Evolutionary conservation across 768 basidiomycete species (phyloP).

Genomic region (Hygrocybe punicea): DNA sequence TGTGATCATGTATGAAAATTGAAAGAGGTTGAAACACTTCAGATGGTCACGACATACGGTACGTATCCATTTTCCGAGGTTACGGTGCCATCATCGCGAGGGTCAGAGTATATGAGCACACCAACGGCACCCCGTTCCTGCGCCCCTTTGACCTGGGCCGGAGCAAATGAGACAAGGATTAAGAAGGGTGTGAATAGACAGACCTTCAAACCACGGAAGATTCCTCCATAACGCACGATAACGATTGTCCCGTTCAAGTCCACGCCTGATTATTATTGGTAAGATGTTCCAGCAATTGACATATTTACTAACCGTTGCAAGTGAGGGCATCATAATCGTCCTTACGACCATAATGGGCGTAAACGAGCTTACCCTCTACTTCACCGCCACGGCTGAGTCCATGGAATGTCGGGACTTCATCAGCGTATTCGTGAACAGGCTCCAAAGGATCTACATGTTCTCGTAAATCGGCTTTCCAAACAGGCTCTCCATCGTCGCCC

Average conservation of each 20-base stretch:
- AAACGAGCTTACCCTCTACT: constrained; percentile 65
- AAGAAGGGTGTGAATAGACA: constrained; percentile 16
- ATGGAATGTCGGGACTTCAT: constrained; percentile 80
- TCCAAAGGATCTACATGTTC: constrained; percentile 72
- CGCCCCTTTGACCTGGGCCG: constrained; percentile 67
- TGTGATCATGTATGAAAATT: too few relatives aligned
- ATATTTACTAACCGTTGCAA: constrained; percentile 3
- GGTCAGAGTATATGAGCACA: constrained; percentile 80
- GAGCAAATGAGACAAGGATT: not conserved
- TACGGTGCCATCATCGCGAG: constrained; percentile 79
- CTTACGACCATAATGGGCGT: constrained; percentile 77
- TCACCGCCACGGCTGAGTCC: constrained; percentile 77
- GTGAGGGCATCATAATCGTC: constrained; percentile 57
- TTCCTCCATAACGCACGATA: constrained; percentile 69
- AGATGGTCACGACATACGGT: constrained; percentile 55
- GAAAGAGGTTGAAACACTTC: too few relatives aligned
- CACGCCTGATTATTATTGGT: constrained; percentile 44
- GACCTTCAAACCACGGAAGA: constrained; percentile 86
- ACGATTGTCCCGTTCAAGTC: constrained; percentile 77
- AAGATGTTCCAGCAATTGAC: too few relatives aligned
- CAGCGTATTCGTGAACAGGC: constrained; percentile 57
- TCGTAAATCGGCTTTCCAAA: constrained; percentile 70
- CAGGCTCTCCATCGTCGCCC: constrained; percentile 46
- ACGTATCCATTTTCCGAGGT: constrained; percentile 72
- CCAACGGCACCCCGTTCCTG: constrained; percentile 79